Percentiles rank a stretch among this genome's conserved stretches.
Evolutionary conservation across 139 green algal genomes (phyloP).

Genomic region (Deuterostichococcus epilithicus): DNA sequence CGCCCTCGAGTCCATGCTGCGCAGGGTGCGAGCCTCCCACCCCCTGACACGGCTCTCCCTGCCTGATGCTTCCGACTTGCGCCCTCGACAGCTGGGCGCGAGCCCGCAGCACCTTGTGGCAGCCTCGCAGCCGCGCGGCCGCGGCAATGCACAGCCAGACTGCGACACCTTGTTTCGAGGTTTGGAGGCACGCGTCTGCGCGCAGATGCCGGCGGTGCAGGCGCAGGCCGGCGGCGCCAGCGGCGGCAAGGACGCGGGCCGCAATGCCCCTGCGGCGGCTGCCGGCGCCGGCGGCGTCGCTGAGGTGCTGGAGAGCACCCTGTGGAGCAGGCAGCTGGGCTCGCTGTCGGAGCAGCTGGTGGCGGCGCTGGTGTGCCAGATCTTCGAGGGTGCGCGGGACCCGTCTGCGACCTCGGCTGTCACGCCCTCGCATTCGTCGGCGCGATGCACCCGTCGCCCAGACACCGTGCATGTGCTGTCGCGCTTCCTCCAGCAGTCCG

Average conservation of each 20-base stretch:
- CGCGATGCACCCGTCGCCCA: no score
- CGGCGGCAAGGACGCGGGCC: slow-evolving; percentile 12
- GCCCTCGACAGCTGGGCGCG: no score
- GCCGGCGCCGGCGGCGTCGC: slow-evolving; percentile 1
- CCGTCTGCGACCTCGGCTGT: no score
- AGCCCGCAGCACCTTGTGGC: no score
- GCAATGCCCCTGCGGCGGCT: not conserved
- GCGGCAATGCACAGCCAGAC: no score
- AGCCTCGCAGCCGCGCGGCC: no score
- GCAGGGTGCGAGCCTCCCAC: slow-evolving; percentile 29
- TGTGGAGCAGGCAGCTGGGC: slow-evolving; percentile 84
- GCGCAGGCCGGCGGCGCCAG: not conserved
- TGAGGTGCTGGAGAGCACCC: slow-evolving; percentile 80
- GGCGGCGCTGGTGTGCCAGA: slow-evolving; percentile 80
- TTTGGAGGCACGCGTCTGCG: no score
- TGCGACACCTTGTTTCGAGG: no score
- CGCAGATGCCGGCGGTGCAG: not conserved
- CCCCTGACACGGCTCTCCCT: not conserved
- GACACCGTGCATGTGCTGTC: no score
- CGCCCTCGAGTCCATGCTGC: slow-evolving; percentile 66
- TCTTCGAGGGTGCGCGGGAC: slow-evolving; percentile 57
- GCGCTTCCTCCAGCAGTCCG: no score
- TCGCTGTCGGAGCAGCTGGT: slow-evolving; percentile 85
- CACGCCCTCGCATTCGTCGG: no score
- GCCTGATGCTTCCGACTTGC: no score